These are phyloP conservation scores for Brassica nigra DNA, from an alignment of 345 rosid genomes.

Conservation along the genomic window DNA sequence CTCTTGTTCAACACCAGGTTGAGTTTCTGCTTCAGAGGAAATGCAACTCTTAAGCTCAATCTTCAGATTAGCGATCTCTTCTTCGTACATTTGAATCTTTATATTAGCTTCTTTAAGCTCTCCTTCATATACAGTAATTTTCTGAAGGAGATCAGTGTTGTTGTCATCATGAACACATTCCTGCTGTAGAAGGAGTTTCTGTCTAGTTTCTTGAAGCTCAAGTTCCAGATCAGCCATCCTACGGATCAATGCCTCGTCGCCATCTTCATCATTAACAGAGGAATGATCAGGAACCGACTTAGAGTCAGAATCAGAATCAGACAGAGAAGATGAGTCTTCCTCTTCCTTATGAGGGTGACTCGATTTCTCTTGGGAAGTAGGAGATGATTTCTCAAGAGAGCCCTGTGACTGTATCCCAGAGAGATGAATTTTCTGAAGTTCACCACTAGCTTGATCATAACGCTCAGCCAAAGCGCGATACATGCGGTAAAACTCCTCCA, in stretches of 20 bases:
- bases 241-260: slow-evolving; percentile 50
- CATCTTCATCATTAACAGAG: slow-evolving; percentile 44
- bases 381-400: slow-evolving; percentile 48
- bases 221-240: slow-evolving; percentile 57
- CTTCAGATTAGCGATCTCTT: slow-evolving; percentile 57
- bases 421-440: slow-evolving; percentile 55
- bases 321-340: slow-evolving; percentile 59
- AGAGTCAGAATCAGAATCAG: slow-evolving; percentile 53
- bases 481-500: slow-evolving; percentile 81
- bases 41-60: slow-evolving; percentile 52
- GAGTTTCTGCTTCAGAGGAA: slow-evolving; percentile 22
- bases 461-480: slow-evolving; percentile 88
- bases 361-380: slow-evolving; percentile 53
- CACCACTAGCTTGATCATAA: slow-evolving; percentile 77
- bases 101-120: slow-evolving; percentile 58
- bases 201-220: slow-evolving; percentile 56
- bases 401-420: slow-evolving; percentile 54
- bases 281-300: slow-evolving; percentile 51
- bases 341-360: slow-evolving; percentile 53
- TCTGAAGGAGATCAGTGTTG: slow-evolving; percentile 39
- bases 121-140: slow-evolving; percentile 48
- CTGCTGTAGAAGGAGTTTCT: slow-evolving; percentile 47
- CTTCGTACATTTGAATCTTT: slow-evolving; percentile 49
- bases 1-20: neutral
- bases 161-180: slow-evolving; percentile 41